Evolutionary conservation across 768 basidiomycete species (phyloP).

Genomic region (Lentinus tigrinus): DNA sequence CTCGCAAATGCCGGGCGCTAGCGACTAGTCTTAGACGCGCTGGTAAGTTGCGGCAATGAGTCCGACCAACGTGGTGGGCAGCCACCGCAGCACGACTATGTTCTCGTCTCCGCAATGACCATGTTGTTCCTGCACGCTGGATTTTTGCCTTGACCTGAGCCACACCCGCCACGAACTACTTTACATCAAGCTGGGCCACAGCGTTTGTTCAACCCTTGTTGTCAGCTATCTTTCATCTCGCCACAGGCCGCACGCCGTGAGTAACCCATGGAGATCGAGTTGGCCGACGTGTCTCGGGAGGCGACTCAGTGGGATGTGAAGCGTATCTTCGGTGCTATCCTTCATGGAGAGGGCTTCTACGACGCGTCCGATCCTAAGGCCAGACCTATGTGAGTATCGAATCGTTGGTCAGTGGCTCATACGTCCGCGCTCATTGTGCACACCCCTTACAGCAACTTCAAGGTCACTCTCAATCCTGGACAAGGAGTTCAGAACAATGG

Average conservation of each 20-base stretch:
- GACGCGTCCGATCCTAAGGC: conserved; percentile 31
- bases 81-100: too few relatives aligned
- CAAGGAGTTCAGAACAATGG: conserved; percentile 59
- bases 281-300: conserved; percentile 34
- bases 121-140: neutral
- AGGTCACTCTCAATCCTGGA: conserved; percentile 50
- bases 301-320: conserved; percentile 57
- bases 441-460: conserved; percentile 53
- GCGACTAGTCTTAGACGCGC: neutral
- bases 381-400: conserved; percentile 21
- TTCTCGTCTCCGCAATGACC: too few relatives aligned
- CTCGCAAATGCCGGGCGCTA: neutral
- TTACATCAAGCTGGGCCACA: neutral
- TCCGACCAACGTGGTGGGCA: too few relatives aligned
- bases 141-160: neutral
- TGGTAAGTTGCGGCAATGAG: too few relatives aligned
- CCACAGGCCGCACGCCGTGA: neutral
- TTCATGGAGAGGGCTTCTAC: conserved; percentile 57
- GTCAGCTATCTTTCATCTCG: neutral
- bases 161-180: neutral
- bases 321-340: conserved; percentile 48
- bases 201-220: neutral
- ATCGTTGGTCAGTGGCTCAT: neutral
- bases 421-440: neutral
- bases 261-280: conserved; percentile 39